A percentile compares a stretch with the other conserved stretches of the same genome.
Evolutionary conservation across 768 basidiomycete species (phyloP).

Genomic region (Suillus clintonianus): DNA sequence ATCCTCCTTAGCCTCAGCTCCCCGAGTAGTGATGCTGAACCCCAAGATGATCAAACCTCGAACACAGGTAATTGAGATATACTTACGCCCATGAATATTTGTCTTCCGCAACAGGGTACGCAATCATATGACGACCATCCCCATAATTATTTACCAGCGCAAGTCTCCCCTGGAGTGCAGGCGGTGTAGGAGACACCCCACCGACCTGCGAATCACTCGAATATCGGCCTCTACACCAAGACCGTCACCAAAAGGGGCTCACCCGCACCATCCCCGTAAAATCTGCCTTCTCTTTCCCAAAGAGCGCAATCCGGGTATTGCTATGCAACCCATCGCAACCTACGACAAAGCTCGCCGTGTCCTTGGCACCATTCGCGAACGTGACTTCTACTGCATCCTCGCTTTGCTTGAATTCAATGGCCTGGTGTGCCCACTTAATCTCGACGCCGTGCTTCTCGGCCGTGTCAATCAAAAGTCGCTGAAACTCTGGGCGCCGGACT

Average conservation of each 20-base stretch:
- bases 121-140: slow-evolving; percentile 38
- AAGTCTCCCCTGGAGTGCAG: slow-evolving; percentile 13
- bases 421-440: slow-evolving; percentile 35
- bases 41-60: background rate
- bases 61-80: background rate
- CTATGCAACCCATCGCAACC: slow-evolving; percentile 50
- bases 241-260: slow-evolving; percentile 1
- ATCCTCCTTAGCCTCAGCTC: slow-evolving; percentile 40
- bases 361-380: slow-evolving; percentile 37
- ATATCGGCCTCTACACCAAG: background rate
- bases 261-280: slow-evolving; percentile 45
- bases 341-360: slow-evolving; percentile 39
- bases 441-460: slow-evolving; percentile 33
- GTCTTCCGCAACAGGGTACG: slow-evolving; percentile 34
- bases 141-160: slow-evolving; percentile 39
- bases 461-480: slow-evolving; percentile 28
- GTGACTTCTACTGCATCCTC: slow-evolving; percentile 27
- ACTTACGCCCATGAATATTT: slow-evolving; percentile 43
- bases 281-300: slow-evolving; percentile 35
- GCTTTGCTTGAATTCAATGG: slow-evolving; percentile 34
- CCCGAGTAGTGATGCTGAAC: slow-evolving; percentile 13
- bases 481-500: slow-evolving; percentile 33
- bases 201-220: slow-evolving; percentile 28
- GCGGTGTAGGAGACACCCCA: slow-evolving; percentile 32
- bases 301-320: slow-evolving; percentile 38